Evolutionary conservation across 2,329 filamentous ascomycete species (phyloP).

Genomic region (Paecilomyces fulvus): DNA sequence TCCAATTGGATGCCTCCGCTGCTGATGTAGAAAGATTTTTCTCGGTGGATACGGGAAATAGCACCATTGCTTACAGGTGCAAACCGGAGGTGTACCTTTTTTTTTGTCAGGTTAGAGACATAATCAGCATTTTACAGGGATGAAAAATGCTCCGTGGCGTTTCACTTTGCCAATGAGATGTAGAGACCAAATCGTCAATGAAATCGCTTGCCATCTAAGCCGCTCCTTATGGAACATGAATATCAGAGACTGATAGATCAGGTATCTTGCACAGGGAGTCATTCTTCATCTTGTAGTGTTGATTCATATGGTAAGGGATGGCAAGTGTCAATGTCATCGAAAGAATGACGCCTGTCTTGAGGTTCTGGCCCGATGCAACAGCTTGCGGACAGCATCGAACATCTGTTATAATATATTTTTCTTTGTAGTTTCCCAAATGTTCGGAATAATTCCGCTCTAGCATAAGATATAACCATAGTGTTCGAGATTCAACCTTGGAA

Average conservation of each 20-base stretch:
- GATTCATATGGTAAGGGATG: too few species aligned
- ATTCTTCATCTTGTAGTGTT: neutral
- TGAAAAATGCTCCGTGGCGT: constrained; percentile 27
- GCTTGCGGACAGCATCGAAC: too few species aligned
- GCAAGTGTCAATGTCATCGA: too few species aligned
- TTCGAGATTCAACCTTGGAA: too few species aligned
- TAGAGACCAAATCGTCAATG: constrained; percentile 23
- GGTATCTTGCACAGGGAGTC: neutral
- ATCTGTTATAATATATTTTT: too few species aligned
- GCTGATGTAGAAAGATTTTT: constrained; percentile 7
- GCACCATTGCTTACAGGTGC: constrained; percentile 11
- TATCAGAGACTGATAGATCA: neutral
- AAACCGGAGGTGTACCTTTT: constrained; percentile 13
- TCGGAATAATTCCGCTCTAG: too few species aligned
- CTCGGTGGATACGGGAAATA: constrained; percentile 10
- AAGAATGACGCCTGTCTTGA: too few species aligned
- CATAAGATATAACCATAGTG: too few species aligned
- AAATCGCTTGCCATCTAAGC: constrained; percentile 2
- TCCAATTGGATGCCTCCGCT: constrained; percentile 6
- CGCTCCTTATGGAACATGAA: neutral
- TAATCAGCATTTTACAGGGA: constrained; percentile 26
- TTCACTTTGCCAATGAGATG: constrained; percentile 17
- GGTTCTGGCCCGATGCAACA: too few species aligned
- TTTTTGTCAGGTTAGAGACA: constrained; percentile 28
- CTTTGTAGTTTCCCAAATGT: too few species aligned